Evolutionary conservation across 2,329 filamentous ascomycete species (phyloP).

Genomic region (Sporothrix schenckii): DNA sequence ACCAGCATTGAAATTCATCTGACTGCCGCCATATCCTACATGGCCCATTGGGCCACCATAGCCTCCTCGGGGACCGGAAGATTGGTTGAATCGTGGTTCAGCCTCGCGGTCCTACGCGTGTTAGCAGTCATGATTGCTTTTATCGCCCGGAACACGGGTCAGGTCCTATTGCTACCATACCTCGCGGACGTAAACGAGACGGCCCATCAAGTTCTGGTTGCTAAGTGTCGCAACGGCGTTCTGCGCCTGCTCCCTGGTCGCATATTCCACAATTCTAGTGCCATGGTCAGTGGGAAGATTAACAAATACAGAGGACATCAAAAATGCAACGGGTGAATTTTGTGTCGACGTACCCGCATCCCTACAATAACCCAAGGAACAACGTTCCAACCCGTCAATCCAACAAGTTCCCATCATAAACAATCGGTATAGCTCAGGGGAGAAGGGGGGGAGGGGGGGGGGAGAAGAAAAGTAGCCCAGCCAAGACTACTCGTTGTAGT

Average conservation of each 20-base stretch:
- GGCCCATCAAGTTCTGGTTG: constrained; percentile 98
- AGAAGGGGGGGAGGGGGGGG: constrained; percentile 65
- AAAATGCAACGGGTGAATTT: background rate
- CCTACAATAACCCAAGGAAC: constrained; percentile 91
- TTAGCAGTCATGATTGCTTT: background rate
- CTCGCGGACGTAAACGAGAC: constrained; percentile 98
- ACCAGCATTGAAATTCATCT: constrained; percentile 62
- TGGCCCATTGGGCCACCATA: constrained; percentile 50
- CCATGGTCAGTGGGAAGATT: constrained; percentile 18
- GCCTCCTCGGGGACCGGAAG: constrained; percentile 62
- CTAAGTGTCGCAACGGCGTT: constrained; percentile 95
- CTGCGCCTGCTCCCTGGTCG: constrained; percentile 98
- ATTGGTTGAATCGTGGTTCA: constrained; percentile 90
- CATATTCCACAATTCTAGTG: constrained; percentile 98
- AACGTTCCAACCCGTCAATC: constrained; percentile 97
- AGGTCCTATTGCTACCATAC: constrained; percentile 52
- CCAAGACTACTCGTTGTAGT: constrained; percentile 78
- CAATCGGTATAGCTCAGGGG: constrained; percentile 47
- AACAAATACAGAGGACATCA: background rate
- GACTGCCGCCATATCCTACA: constrained; percentile 39
- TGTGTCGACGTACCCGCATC: constrained; percentile 85
- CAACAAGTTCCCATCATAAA: constrained; percentile 83
- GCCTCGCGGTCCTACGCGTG: constrained; percentile 83
- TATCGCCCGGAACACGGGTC: background rate
- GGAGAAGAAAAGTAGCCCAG: constrained; percentile 64